Base-by-base conservation (phyloP, 768 basidiomycete genomes). In the Lactarius tabidus region DNA sequence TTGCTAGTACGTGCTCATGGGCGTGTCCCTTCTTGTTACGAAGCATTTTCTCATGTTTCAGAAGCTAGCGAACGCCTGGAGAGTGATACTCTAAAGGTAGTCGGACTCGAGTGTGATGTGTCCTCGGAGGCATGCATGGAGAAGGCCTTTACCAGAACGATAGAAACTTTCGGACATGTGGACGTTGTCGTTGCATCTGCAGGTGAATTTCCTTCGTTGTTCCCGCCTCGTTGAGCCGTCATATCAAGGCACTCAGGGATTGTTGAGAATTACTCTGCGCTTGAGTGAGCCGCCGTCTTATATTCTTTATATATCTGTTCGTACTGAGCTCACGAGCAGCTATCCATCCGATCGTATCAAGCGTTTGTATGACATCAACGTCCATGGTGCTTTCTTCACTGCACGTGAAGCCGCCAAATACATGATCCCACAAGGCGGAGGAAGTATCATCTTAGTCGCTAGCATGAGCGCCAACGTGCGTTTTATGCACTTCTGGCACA, bases 311-410 rank as follows among this genome's bases (percentile, higher is more conserved):
- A 33, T 4, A 17, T 51, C 35, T 33, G 28, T 48, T 56, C 17
- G 51, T 63, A 60, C 18, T 59, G 39, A 71, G 3, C 23, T 60
- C 8, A 20, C 45, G 18, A 26, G 45, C 63, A 91, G 90, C 54
- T 94, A 98, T 78, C 95, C 95, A 3, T 84, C 87, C 59, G 89
- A 93, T 67, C 88, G 90, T 59, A 85, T 93, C 71, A 88, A 88
- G 74, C 84, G 86, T 62, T 79, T 98, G 62, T 91, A 89, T 73
- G 93, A 94, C 71, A 85, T 98, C 80, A 98, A 98, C 72, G 91
- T 98, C 51, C 92, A 97, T 74, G 95, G 95, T 62, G 86, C 87
- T 17, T 95, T 92, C 79, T 96, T 89, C 78, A 96, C 94, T n/a
- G 96, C 96, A 12, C 88, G 96, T 31, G 95, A 98, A 76, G 95